Conservation (phyloP, 768 basidiomycete species). For the Peribolospora baueri region DNA sequence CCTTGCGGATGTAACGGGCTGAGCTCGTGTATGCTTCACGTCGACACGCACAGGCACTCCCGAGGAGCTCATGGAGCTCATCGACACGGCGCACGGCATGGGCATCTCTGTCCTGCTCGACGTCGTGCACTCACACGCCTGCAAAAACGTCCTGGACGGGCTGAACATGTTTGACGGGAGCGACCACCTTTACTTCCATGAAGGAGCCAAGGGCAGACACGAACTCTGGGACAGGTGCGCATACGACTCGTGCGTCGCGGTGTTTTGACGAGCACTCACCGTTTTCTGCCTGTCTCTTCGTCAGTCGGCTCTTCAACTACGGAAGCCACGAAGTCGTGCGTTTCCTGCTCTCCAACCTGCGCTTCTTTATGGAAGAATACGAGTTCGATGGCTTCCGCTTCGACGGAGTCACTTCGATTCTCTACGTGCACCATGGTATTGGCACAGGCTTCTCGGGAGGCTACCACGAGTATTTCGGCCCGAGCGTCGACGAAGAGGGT, state of each 20-base stretch:
- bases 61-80: conserved; percentile 80
- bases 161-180: conserved; percentile 91
- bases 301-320: conserved; percentile 78
- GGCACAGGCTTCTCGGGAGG: conserved; percentile 93
- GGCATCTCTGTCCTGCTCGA: conserved; percentile 84
- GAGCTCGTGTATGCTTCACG: not conserved
- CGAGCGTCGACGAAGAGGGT: conserved; percentile 56
- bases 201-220: conserved; percentile 66
- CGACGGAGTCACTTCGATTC: conserved; percentile 98
- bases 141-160: conserved; percentile 89
- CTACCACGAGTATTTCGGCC: conserved; percentile 94
- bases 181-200: conserved; percentile 93
- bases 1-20: not conserved
- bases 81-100: conserved; percentile 84
- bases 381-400: conserved; percentile 94
- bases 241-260: not conserved
- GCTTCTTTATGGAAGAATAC: conserved; percentile 88
- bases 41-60: conserved; percentile 32
- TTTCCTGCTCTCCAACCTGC: conserved; percentile 80
- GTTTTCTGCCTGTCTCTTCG: not conserved
- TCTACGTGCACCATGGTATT: conserved; percentile 95
- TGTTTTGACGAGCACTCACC: not conserved
- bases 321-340: conserved; percentile 77
- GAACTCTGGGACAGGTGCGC: conserved; percentile 70
- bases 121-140: conserved; percentile 92